phyloP scores from a whole-genome alignment of 768 basidiomycete species.

The Tulasnella sp. region DNA sequence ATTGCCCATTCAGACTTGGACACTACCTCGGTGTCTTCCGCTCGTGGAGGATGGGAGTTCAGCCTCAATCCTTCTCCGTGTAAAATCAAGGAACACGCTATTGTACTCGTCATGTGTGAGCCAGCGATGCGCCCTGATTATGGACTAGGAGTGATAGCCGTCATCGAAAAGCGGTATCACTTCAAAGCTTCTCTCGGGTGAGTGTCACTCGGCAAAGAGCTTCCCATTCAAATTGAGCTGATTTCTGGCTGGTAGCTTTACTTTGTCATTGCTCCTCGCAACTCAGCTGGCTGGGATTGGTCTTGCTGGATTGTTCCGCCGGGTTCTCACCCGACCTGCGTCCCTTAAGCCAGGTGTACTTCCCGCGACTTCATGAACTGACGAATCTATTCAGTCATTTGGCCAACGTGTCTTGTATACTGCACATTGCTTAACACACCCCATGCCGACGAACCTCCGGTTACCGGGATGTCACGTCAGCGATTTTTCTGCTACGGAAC shows the following conservation, averaged over 20 bases:
- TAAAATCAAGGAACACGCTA: slow-evolving; percentile 93
- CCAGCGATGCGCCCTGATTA: slow-evolving; percentile 32
- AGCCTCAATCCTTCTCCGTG: slow-evolving; percentile 92
- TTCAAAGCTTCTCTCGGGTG: slow-evolving; percentile 53
- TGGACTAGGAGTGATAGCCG: slow-evolving; percentile 76
- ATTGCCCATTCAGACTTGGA: slow-evolving; percentile 63
- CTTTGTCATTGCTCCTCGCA: slow-evolving; percentile 63
- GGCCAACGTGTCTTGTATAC: slow-evolving; percentile 90
- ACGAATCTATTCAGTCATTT: no score
- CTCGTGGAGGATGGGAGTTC: slow-evolving; percentile 43
- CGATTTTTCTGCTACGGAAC: slow-evolving; percentile 64
- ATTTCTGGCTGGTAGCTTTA: slow-evolving; percentile 35
- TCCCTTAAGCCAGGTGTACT: no score
- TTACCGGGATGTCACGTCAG: slow-evolving; percentile 53
- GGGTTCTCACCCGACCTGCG: slow-evolving; percentile 92
- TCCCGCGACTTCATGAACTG: no score
- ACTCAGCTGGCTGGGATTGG: slow-evolving; percentile 92
- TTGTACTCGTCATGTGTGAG: slow-evolving; percentile 89
- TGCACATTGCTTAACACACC: slow-evolving; percentile 94
- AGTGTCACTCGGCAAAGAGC: not conserved
- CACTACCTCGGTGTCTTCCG: slow-evolving; percentile 35
- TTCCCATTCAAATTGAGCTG: not conserved
- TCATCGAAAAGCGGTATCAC: slow-evolving; percentile 64
- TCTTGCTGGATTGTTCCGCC: slow-evolving; percentile 75
- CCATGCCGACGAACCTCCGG: slow-evolving; percentile 74